These are phyloP conservation scores for Penicillium cinerascens DNA, from an alignment of 495 filamentous ascomycete species.

Conservation along the genomic window DNA sequence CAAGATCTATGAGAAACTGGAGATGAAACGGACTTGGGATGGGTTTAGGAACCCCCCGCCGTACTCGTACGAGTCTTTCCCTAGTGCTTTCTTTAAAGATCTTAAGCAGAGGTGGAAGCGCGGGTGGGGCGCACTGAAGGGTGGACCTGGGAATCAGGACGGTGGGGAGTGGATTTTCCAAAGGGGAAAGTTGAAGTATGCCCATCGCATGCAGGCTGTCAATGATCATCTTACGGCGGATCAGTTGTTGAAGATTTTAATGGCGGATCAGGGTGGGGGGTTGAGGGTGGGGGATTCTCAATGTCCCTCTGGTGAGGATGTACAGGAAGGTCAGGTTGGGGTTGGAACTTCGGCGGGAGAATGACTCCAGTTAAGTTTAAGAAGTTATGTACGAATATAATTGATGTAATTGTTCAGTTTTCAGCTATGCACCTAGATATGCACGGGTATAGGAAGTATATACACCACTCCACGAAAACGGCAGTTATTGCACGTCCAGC, in stretches of 20 bases:
- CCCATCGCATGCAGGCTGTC: conserved; percentile 23
- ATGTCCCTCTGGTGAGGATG: no score
- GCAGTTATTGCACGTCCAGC: conserved; percentile 18
- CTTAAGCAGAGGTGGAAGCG: conserved; percentile 17
- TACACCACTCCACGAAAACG: background rate
- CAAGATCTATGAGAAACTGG: conserved; percentile 18
- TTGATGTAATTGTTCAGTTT: background rate
- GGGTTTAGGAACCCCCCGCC: conserved; percentile 19
- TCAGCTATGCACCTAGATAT: background rate
- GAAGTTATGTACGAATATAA: background rate
- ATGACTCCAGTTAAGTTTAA: background rate
- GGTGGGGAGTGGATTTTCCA: conserved; percentile 28
- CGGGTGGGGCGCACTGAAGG: conserved; percentile 8
- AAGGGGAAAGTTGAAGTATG: conserved; percentile 13
- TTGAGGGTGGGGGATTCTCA: no score
- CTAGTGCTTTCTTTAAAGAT: conserved; percentile 2
- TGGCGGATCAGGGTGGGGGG: background rate
- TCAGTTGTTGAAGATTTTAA: conserved; percentile 21
- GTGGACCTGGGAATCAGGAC: conserved; percentile 18
- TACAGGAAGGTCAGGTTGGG: background rate
- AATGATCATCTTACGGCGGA: conserved; percentile 27
- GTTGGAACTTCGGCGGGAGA: background rate
- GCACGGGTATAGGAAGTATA: background rate
- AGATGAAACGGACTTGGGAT: conserved; percentile 16
- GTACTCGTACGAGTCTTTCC: conserved; percentile 12